Evolutionary conservation across 2,329 filamentous ascomycete species (phyloP).

Genomic region (Pyrenophora seminiperda): DNA sequence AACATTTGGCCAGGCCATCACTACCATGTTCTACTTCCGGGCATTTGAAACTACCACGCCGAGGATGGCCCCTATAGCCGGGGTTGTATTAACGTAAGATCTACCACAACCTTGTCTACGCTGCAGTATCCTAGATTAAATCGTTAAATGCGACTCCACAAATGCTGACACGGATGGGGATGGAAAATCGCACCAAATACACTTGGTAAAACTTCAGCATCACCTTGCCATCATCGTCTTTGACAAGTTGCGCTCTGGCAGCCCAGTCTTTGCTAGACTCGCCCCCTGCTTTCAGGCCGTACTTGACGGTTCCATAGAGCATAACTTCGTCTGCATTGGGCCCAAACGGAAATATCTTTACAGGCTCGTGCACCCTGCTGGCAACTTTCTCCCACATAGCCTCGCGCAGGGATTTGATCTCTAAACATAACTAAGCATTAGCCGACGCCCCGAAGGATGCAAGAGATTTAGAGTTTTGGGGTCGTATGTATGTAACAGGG

Average conservation of each 20-base stretch:
- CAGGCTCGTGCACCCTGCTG: constrained; percentile 52
- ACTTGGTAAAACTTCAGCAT: constrained; percentile 62
- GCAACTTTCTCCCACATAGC: constrained; percentile 60
- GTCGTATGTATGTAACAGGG: neutral
- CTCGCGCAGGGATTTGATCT: constrained; percentile 58
- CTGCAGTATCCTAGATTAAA: constrained; percentile 23
- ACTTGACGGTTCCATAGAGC: constrained; percentile 60
- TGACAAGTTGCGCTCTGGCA: constrained; percentile 58
- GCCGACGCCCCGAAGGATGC: neutral
- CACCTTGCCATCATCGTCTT: constrained; percentile 58
- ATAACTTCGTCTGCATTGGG: constrained; percentile 56
- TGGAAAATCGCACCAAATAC: constrained; percentile 54
- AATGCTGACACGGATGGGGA: neutral
- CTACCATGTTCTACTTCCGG: neutral
- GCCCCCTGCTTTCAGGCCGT: constrained; percentile 58
- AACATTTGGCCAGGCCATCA: neutral
- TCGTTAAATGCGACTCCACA: constrained; percentile 12
- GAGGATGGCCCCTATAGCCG: neutral
- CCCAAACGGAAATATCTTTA: constrained; percentile 59
- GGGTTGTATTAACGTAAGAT: constrained; percentile 7
- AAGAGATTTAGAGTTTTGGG: neutral
- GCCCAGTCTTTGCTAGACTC: constrained; percentile 59
- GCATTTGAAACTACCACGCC: constrained; percentile 3
- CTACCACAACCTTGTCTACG: constrained; percentile 14
- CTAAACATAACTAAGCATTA: constrained; percentile 34